phyloP scores from a whole-genome alignment of 106 monocot species.

The Dendrobium catenatum region DNA sequence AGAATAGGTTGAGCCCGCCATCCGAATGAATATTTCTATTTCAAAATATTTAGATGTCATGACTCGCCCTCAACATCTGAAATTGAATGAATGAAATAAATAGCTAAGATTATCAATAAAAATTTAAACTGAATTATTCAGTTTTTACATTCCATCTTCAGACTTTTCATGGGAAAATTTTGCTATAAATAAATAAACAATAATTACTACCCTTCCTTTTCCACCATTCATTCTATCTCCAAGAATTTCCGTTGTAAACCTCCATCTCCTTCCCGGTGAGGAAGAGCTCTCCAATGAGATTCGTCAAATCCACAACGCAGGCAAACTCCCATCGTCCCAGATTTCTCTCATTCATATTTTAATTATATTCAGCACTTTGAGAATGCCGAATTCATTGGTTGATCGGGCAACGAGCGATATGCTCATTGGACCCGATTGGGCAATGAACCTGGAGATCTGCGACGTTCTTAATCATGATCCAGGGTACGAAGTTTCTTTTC shows the following conservation, averaged over 20 bases:
- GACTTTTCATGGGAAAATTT: background rate
- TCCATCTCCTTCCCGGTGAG: background rate
- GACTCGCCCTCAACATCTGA: too few species aligned
- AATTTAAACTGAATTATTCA: too few species aligned
- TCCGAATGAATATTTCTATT: too few species aligned
- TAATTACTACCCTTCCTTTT: background rate
- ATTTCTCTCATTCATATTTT: background rate
- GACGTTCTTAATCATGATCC: conserved; percentile 22
- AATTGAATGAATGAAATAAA: too few species aligned
- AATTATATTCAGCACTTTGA: background rate
- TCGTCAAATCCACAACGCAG: background rate
- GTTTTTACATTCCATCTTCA: background rate
- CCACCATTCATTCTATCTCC: background rate
- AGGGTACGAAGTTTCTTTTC: conserved; percentile 8
- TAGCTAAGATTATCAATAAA: too few species aligned
- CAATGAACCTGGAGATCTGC: conserved; percentile 27
- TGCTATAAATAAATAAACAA: background rate
- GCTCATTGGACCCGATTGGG: conserved; percentile 28
- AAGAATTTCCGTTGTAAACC: background rate
- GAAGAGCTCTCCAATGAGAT: background rate
- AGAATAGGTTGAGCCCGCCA: too few species aligned
- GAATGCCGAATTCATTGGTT: conserved; percentile 18
- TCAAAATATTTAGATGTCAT: too few species aligned
- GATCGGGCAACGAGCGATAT: conserved; percentile 26
- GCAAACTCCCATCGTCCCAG: background rate